Conservation (phyloP, 2,329 filamentous ascomycete species). For the Calonectria naviculata region DNA sequence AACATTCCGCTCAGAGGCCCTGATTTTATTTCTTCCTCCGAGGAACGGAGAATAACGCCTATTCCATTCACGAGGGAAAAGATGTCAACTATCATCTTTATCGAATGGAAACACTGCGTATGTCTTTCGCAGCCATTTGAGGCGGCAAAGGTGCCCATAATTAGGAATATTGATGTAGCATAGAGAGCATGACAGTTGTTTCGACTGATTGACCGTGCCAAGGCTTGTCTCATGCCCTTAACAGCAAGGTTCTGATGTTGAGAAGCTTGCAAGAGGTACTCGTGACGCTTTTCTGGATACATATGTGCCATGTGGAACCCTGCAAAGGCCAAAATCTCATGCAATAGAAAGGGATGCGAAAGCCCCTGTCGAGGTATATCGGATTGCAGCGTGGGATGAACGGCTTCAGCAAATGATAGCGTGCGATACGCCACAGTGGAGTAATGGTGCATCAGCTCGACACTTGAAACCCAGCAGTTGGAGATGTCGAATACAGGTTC, state of each 20-base stretch:
- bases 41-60: not conserved
- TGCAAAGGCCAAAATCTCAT: slow-evolving; percentile 28
- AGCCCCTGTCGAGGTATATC: slow-evolving; percentile 27
- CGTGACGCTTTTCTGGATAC: slow-evolving; percentile 15
- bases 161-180: slow-evolving; percentile 15
- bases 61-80: slow-evolving; percentile 1
- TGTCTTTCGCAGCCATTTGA: slow-evolving; percentile 24
- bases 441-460: slow-evolving; percentile 33
- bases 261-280: slow-evolving; percentile 20
- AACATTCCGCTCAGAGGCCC: not conserved
- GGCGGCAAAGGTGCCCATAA: slow-evolving; percentile 30
- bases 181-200: slow-evolving; percentile 30
- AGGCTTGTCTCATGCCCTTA: slow-evolving; percentile 21
- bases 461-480: not conserved
- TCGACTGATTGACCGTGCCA: not conserved
- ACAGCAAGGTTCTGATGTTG: slow-evolving; percentile 32
- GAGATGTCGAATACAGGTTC: not conserved
- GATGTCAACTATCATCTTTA: not conserved
- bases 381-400: slow-evolving; percentile 21
- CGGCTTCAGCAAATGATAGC: slow-evolving; percentile 19
- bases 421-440: slow-evolving; percentile 31
- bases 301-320: slow-evolving; percentile 30
- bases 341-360: slow-evolving; percentile 28
- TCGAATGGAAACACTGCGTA: not conserved
- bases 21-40: not conserved